Evolutionary conservation across 2,329 filamentous ascomycete species (phyloP).

Genomic region (Curvularia hawaiiensis): DNA sequence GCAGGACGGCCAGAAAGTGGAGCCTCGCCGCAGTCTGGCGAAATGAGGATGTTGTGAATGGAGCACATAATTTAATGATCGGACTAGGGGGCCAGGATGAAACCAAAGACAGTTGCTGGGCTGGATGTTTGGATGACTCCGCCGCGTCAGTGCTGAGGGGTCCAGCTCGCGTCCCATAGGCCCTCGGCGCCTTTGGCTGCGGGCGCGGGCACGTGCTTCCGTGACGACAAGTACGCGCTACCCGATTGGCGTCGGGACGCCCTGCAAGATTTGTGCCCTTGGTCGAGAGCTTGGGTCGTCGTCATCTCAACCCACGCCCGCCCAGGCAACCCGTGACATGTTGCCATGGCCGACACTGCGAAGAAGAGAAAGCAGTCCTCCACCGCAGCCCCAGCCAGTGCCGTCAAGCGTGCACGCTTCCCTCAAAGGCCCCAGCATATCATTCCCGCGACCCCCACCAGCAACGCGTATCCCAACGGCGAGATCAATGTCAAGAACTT

Average conservation of each 20-base stretch:
- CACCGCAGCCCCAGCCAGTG: slow-evolving; percentile 12
- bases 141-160: slow-evolving; percentile 10
- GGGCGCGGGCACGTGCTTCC: slow-evolving; percentile 13
- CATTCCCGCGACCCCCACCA: slow-evolving; percentile 38
- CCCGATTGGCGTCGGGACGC: slow-evolving; percentile 11
- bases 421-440: slow-evolving; percentile 31
- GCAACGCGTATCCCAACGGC: slow-evolving; percentile 67
- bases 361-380: slow-evolving; percentile 34
- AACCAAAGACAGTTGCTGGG: slow-evolving; percentile 16
- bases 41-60: slow-evolving; percentile 23
- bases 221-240: slow-evolving; percentile 16
- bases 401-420: slow-evolving; percentile 35
- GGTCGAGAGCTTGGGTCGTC: slow-evolving; percentile 18
- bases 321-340: slow-evolving; percentile 6
- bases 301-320: slow-evolving; percentile 10
- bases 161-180: slow-evolving; percentile 4
- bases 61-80: slow-evolving; percentile 14
- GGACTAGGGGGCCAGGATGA: slow-evolving; percentile 14
- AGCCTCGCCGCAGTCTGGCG: slow-evolving; percentile 11
- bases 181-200: slow-evolving; percentile 1
- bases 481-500: slow-evolving; percentile 86
- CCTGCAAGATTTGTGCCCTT: slow-evolving; percentile 5
- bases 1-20: slow-evolving; percentile 22
- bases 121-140: slow-evolving; percentile 7
- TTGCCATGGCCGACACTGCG: slow-evolving; percentile 25